Base-by-base conservation (phyloP, 2,329 filamentous ascomycete genomes). In the Helicocarpus griseus region DNA sequence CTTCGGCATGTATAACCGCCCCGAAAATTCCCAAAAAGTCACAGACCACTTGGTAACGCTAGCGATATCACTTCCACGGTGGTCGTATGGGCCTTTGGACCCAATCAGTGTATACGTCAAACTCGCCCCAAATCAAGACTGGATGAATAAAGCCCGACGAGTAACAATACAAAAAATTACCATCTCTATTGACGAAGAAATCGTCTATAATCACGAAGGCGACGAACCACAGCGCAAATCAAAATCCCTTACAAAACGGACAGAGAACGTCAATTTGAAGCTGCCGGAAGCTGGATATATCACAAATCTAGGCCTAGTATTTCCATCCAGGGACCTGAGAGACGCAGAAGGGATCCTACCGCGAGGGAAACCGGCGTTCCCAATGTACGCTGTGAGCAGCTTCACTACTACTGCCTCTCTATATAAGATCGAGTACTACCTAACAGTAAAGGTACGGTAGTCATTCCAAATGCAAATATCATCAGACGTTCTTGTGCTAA, bases 1-100 rank as follows among this genome's bases (percentile, higher is more conserved):
- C 1, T 98, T 98, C 72, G 93, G 93, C 70, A 97, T 97, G 93
- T 98, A 97, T 75, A 97, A 97, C 71, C 85, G 89, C 50, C 91
- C 90, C 14, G 91, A 96, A 69, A 86, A 86, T 53, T 88, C 89
- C 51, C 86, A 94, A 62, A 81, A 84, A 54, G 87, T 89, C 29
- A 82, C 86, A 48, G 93, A 97, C 72, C 93, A 95, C 68, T 74
- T 97, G 50, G 88, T 97, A 54, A 94, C 89, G 7, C 75, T 97
- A 50, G 89, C 87, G 43, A 95, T 96, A 59, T 95, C 89, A 55
- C 76, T 98, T 58, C 91, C 93, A 22, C 82, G 89, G 56, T 96
- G 91, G 89, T 96, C 90, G 56, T 98, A 97, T 66, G 93, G 93
- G 0, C 93, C 93, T 4, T 78, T 91, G 54, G 93, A 98, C 67